phyloP scores from a whole-genome alignment of 2,329 filamentous ascomycete species.

The Penicillium carneum region DNA sequence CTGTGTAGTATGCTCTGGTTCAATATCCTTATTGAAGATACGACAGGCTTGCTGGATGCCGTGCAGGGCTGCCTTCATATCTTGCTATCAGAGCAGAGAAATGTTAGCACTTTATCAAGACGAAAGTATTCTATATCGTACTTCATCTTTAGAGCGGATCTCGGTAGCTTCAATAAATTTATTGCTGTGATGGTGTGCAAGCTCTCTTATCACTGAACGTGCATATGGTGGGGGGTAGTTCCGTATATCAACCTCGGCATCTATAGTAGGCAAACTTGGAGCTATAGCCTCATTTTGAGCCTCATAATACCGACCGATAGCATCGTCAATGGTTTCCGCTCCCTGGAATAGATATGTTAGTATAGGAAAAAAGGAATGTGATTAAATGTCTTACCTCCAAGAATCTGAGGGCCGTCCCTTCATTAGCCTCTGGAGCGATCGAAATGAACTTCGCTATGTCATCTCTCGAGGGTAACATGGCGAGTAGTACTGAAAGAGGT shows the following conservation, averaged over 20 bases:
- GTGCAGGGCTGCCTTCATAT: conserved; percentile 43
- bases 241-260: neutral
- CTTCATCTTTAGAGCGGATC: neutral
- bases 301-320: conserved; percentile 25
- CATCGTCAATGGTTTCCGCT: conserved; percentile 16
- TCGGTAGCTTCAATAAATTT: neutral
- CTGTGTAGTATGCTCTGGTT: conserved; percentile 56
- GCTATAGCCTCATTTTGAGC: neutral
- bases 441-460: conserved; percentile 10
- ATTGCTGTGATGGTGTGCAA: neutral
- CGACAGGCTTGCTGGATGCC: conserved; percentile 49
- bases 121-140: neutral
- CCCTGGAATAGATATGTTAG: conserved; percentile 14
- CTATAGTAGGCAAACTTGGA: neutral
- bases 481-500: neutral
- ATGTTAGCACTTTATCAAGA: neutral
- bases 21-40: conserved; percentile 58
- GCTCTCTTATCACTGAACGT: neutral
- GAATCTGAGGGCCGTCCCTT: conserved; percentile 11
- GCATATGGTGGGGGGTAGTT: neutral
- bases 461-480: conserved; percentile 1
- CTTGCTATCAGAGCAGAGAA: conserved; percentile 34
- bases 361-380: neutral
- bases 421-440: conserved; percentile 12
- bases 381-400: conserved; percentile 15